A percentile compares a stretch with the other conserved stretches of the same genome.
These are phyloP conservation scores for Podila clonocystis DNA, from an alignment of 192 early-diverging fungal species.

Conservation along the genomic window DNA sequence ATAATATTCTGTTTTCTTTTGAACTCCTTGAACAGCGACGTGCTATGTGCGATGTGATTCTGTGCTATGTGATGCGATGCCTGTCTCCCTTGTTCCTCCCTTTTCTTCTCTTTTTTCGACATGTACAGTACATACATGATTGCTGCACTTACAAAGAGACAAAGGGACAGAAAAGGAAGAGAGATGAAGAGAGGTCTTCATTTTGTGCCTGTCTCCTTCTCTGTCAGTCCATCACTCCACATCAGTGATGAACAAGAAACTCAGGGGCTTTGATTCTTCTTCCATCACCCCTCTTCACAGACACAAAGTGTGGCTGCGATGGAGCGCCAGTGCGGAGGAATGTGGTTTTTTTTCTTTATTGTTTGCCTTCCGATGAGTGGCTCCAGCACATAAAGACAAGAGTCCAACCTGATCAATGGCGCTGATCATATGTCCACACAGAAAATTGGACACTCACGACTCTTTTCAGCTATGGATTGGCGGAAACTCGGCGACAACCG, in stretches of 20 bases:
- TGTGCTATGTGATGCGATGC: not conserved
- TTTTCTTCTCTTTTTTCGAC: not conserved
- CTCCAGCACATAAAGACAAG: not conserved
- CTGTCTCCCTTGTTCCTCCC: not conserved
- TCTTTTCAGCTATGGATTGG: no score
- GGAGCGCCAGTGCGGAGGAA: not conserved
- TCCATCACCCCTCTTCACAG: not conserved
- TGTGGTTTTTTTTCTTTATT: not conserved
- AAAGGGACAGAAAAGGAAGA: not conserved
- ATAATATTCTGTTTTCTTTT: no score
- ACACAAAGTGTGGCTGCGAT: no score
- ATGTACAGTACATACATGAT: not conserved
- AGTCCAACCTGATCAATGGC: not conserved
- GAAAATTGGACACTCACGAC: no score
- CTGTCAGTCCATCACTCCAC: not conserved
- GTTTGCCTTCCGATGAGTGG: not conserved
- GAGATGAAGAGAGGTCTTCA: not conserved
- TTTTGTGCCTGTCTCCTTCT: not conserved
- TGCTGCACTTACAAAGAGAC: not conserved
- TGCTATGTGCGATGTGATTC: no score
- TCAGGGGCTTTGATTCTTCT: not conserved
- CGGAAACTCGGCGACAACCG: no score
- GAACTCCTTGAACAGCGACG: no score
- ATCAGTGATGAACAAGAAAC: no score
- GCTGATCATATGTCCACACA: not conserved